Evolutionary conservation across 331 rosid genomes (phyloP).

Genomic region (Arachis monticola): DNA sequence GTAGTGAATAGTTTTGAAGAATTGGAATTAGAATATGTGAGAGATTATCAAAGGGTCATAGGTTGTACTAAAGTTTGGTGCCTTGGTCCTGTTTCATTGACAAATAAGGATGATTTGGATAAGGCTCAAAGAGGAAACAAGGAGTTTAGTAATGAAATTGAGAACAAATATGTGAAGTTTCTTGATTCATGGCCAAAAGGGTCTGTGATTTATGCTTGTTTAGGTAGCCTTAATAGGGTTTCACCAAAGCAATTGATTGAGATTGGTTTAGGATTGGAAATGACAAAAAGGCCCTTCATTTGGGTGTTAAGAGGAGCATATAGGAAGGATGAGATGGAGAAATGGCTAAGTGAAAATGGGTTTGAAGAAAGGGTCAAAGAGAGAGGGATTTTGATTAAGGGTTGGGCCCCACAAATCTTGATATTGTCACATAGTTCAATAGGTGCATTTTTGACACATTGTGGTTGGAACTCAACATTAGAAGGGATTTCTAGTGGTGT

Average conservation of each 20-base stretch:
- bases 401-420: constrained; percentile 44
- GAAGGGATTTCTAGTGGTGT: constrained; percentile 40
- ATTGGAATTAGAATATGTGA: constrained; percentile 36
- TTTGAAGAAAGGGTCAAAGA: constrained; percentile 44
- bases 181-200: constrained; percentile 46
- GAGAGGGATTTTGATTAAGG: constrained; percentile 39
- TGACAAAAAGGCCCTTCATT: constrained; percentile 46
- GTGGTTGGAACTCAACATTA: constrained; percentile 47
- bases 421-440: constrained; percentile 41
- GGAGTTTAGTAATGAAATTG: background rate
- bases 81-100: constrained; percentile 41
- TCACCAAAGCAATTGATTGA: constrained; percentile 38
- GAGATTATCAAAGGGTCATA: constrained; percentile 23
- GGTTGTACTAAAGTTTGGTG: constrained; percentile 38
- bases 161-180: constrained; percentile 43
- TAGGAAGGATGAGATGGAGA: constrained; percentile 29
- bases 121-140: constrained; percentile 51
- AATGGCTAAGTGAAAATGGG: constrained; percentile 25
- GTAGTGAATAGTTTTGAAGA: constrained; percentile 46
- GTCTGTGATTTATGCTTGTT: constrained; percentile 42
- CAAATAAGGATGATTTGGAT: constrained; percentile 36
- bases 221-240: constrained; percentile 39
- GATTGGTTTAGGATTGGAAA: constrained; percentile 39
- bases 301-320: constrained; percentile 44
- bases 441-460: constrained; percentile 45